phyloP scores from a whole-genome alignment of 129 eudicot genomes.

The Logfia minima region DNA sequence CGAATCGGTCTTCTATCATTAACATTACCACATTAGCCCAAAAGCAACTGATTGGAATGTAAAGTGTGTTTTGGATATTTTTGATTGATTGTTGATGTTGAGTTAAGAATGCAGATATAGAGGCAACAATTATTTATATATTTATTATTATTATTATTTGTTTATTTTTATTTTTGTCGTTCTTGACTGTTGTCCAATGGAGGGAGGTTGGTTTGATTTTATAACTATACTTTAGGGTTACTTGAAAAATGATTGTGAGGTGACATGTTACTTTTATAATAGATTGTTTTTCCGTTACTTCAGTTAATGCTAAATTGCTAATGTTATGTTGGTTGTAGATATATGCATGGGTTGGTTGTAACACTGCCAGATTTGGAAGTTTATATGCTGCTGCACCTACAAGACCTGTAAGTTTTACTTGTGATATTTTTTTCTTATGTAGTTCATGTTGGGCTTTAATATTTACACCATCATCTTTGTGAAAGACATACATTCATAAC shows the following conservation, averaged over 20 bases:
- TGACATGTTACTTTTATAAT: background rate
- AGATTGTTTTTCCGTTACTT: too few species aligned
- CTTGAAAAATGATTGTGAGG: background rate
- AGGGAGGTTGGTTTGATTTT: background rate
- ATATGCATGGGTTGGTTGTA: conserved; percentile 94
- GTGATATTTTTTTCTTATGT: background rate
- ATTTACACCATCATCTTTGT: background rate
- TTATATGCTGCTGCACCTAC: conserved; percentile 87
- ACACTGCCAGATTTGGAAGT: conserved; percentile 74
- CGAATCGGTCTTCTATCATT: too few species aligned
- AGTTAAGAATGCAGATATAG: background rate
- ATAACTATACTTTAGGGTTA: background rate
- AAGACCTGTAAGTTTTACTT: conserved; percentile 68
- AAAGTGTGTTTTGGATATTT: background rate
- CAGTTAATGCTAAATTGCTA: background rate
- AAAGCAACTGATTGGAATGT: background rate
- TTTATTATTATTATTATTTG: too few species aligned
- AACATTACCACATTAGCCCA: background rate
- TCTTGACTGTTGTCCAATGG: background rate
- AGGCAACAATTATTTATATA: too few species aligned
- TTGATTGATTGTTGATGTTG: background rate
- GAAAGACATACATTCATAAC: background rate
- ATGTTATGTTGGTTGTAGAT: conserved; percentile 41
- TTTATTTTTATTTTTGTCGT: background rate
- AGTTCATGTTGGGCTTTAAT: conserved; percentile 3